Base-by-base conservation (phyloP, 257 asterid species). In the Ilex aquifolium region DNA sequence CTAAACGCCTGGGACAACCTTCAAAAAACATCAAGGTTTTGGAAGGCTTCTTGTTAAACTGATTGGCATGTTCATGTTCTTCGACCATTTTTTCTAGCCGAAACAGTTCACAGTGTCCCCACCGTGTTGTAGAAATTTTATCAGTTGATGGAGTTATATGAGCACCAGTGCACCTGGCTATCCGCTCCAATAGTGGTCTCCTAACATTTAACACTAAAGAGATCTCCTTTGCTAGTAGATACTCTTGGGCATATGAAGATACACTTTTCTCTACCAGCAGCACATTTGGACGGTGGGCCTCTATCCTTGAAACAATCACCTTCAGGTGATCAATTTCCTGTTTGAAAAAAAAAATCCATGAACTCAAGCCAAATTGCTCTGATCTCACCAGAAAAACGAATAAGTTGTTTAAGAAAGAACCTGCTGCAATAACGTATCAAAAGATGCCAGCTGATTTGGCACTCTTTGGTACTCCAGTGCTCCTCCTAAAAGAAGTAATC, bases 1-100 rank as follows among this genome's bases (percentile, higher is more conserved):
- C 96, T 71, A 93, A 72, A 67, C 96, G 95, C 80, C 94, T 78
- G 9, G 95, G 88, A 77, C 99, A 93, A 49, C 99, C 99, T 76
- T 88, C 96, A 56, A 93, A 84, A 77, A 78, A 88, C 99, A 93
- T 93, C 77, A 93, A 77, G 6, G 99, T 93, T 76, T 88, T 90
- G 27, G 80, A 74, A 44, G 94, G 95, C 75, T 80, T 93, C 68
- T 73, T 85, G 77, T 85, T 87, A 60, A 80, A 73, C 74, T 83
- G 97, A 75, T 82, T 92, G 62, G 56, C 62, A 12, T 80, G 72
- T 71, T 88, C 95, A 59, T 82, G 95, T 57, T 88, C 89, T 75
- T 87, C 99, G 31, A 70, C 59, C 56, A 90, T 76, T 75, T 79
- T 93, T 75, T 85, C 97, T 80, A 93, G 62, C 49, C 67, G 95